Conservation (phyloP, 768 basidiomycete species). For the Podaxis sp. region DNA sequence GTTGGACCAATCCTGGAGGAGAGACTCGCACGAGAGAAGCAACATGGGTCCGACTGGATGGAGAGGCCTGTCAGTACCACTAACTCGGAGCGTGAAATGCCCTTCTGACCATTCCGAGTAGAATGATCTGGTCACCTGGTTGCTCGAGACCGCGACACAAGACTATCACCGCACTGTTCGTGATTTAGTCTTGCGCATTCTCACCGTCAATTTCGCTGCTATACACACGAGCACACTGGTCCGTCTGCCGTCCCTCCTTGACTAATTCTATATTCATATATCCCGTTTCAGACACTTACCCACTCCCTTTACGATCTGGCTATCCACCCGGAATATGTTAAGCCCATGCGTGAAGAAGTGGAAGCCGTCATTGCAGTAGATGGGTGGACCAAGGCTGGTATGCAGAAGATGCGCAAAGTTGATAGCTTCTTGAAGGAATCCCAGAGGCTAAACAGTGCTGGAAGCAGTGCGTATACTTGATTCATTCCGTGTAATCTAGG, state of each 20-base stretch:
- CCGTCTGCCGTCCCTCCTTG: background rate
- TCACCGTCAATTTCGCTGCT: constrained; percentile 38
- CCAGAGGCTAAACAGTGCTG: constrained; percentile 14
- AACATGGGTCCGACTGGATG: constrained; percentile 15
- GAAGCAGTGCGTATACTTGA: constrained; percentile 19
- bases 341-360: constrained; percentile 40
- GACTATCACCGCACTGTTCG: constrained; percentile 23
- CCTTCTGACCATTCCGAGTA: background rate
- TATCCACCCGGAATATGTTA: constrained; percentile 28
- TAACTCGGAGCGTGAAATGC: background rate
- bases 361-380: constrained; percentile 30
- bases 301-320: constrained; percentile 36
- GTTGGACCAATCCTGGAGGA: constrained; percentile 17
- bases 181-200: constrained; percentile 26
- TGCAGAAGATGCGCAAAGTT: constrained; percentile 38
- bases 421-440: constrained; percentile 48
- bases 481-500: background rate
- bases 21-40: constrained; percentile 13
- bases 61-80: constrained; percentile 9
- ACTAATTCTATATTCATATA: background rate
- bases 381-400: constrained; percentile 34
- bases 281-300: constrained; percentile 29
- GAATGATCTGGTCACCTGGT: constrained; percentile 23
- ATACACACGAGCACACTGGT: constrained; percentile 42
- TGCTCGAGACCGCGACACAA: constrained; percentile 24